Percentiles rank a stretch among this genome's conserved stretches.
Conservation (phyloP, 495 filamentous ascomycete genomes). For the Penicillium waksmanii region DNA sequence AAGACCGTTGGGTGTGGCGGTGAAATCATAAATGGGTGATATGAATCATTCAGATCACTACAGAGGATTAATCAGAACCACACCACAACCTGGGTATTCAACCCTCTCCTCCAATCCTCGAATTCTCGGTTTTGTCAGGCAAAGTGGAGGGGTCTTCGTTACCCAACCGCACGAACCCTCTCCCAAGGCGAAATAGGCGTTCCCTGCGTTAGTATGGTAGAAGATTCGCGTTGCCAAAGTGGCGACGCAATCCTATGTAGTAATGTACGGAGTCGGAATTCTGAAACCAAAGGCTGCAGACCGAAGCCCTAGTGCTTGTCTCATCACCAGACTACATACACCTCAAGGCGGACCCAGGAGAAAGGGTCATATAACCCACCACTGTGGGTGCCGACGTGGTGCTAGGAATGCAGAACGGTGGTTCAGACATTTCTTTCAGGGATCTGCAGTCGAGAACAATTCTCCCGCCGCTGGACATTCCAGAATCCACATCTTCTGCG, state of each 20-base stretch:
- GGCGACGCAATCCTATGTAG: neutral
- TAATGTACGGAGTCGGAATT: too few relatives aligned
- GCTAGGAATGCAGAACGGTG: too few relatives aligned
- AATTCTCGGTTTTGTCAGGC: neutral
- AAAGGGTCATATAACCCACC: too few relatives aligned
- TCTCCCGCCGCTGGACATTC: neutral
- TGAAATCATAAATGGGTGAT: neutral
- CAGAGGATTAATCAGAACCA: neutral
- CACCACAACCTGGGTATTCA: neutral
- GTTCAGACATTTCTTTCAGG: neutral
- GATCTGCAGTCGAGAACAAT: neutral
- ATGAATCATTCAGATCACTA: neutral
- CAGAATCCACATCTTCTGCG: neutral
- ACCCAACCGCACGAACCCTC: neutral
- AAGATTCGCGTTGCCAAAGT: too few relatives aligned
- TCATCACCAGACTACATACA: too few relatives aligned
- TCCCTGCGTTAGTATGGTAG: neutral
- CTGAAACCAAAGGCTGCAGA: too few relatives aligned
- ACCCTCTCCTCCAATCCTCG: neutral
- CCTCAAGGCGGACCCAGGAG: too few relatives aligned
- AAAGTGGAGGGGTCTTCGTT: too few relatives aligned
- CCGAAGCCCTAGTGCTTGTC: too few relatives aligned
- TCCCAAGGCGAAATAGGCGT: neutral
- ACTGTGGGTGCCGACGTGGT: too few relatives aligned
- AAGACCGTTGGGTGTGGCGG: neutral